phyloP scores from a whole-genome alignment of 2,329 filamentous ascomycete genomes.

The Colletotrichum cuscutae region DNA sequence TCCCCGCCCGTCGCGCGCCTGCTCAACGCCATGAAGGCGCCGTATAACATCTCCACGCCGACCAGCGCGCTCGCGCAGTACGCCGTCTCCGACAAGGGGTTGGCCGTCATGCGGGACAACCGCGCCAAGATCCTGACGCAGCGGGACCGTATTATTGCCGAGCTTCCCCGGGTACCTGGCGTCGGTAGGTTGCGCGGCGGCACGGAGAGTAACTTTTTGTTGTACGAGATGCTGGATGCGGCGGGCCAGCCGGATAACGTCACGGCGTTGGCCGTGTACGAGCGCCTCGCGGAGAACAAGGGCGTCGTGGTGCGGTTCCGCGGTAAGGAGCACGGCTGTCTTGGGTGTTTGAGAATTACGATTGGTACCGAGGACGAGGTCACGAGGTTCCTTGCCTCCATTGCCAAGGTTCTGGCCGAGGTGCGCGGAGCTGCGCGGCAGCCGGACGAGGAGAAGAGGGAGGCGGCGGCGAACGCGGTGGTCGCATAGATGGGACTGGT shows the following conservation, averaged over 20 bases:
- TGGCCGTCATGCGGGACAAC: slow-evolving; percentile 79
- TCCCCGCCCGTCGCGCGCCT: slow-evolving; percentile 78
- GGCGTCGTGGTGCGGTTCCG: slow-evolving; percentile 95
- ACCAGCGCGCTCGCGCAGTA: slow-evolving; percentile 83
- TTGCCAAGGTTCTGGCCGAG: slow-evolving; percentile 63
- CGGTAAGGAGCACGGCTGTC: slow-evolving; percentile 90
- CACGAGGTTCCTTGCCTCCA: slow-evolving; percentile 77
- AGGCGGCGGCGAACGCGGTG: slow-evolving; percentile 48
- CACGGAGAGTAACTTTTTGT: slow-evolving; percentile 84
- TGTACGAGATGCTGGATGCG: slow-evolving; percentile 86
- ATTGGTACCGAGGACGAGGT: slow-evolving; percentile 92
- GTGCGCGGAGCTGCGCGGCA: slow-evolving; percentile 47
- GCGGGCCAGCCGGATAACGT: slow-evolving; percentile 81
- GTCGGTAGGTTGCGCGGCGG: slow-evolving; percentile 87
- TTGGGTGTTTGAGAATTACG: slow-evolving; percentile 90
- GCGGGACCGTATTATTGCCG: slow-evolving; percentile 77
- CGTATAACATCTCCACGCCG: slow-evolving; percentile 93
- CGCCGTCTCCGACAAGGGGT: slow-evolving; percentile 74
- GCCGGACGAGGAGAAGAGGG: slow-evolving; percentile 48
- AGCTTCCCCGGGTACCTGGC: slow-evolving; percentile 80
- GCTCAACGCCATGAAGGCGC: slow-evolving; percentile 93
- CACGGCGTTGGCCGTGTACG: slow-evolving; percentile 82
- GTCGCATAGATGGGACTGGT: slow-evolving; percentile 44
- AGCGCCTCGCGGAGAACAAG: slow-evolving; percentile 82
- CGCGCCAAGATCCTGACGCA: slow-evolving; percentile 77